These are phyloP conservation scores for Pistacia vera DNA, from an alignment of 345 rosid species.

Conservation along the genomic window DNA sequence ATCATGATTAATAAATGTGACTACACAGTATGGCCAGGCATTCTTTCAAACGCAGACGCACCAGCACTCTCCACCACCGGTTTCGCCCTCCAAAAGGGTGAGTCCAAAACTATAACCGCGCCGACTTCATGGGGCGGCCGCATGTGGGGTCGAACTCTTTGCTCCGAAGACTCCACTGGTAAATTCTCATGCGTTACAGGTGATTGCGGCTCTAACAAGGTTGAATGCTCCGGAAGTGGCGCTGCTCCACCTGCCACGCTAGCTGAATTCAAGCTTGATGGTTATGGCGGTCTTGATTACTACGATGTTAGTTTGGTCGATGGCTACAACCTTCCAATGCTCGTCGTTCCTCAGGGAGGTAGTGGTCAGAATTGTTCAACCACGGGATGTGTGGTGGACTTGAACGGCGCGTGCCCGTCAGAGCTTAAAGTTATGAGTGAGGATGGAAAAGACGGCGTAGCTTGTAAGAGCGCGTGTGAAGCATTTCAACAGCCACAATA, in stretches of 20 bases:
- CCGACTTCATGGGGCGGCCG: constrained; percentile 95
- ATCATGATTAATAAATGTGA: constrained; percentile 68
- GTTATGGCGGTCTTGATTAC: constrained; percentile 70
- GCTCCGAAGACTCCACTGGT: constrained; percentile 63
- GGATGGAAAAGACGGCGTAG: constrained; percentile 45
- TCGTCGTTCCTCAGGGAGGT: constrained; percentile 83
- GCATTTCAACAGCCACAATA: constrained; percentile 79
- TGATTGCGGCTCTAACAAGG: constrained; percentile 77
- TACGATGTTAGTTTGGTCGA: constrained; percentile 93
- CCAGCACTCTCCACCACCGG: constrained; percentile 79
- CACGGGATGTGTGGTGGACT: constrained; percentile 78
- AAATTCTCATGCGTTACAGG: constrained; percentile 79
- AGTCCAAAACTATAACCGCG: constrained; percentile 51
- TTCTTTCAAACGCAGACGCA: constrained; percentile 72
- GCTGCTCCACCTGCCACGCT: constrained; percentile 86
- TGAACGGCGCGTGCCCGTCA: constrained; percentile 77
- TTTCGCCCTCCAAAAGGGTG: constrained; percentile 69
- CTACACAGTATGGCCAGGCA: constrained; percentile 87
- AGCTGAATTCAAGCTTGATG: constrained; percentile 83
- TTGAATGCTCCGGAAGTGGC: constrained; percentile 79
- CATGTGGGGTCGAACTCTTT: constrained; percentile 86
- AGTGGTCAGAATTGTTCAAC: constrained; percentile 63
- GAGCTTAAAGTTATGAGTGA: constrained; percentile 64
- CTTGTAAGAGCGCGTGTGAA: constrained; percentile 92
- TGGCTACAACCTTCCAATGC: constrained; percentile 90